Conservation (phyloP, 2,329 filamentous ascomycete species). For the Ascochyta pisi region DNA sequence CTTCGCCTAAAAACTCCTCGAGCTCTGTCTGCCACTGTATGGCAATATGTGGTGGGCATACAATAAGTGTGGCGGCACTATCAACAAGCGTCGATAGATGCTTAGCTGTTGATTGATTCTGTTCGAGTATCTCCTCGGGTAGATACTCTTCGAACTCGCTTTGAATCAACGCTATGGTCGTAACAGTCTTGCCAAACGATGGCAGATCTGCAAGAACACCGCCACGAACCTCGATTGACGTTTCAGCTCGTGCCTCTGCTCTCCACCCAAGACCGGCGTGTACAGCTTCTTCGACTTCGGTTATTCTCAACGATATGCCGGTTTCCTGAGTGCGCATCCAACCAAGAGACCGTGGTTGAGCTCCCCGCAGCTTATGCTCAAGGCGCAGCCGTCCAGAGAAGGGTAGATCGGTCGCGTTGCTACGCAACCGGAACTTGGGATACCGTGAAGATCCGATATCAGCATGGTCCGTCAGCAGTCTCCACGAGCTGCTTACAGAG, state of each 20-base stretch:
- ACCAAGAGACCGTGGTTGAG: constrained; percentile 62
- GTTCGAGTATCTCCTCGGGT: constrained; percentile 18
- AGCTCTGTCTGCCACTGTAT: constrained; percentile 67
- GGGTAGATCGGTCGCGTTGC: constrained; percentile 48
- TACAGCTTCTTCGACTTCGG: constrained; percentile 64
- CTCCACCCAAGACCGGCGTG: constrained; percentile 62
- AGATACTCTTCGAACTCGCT: constrained; percentile 45
- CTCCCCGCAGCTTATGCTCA: constrained; percentile 52
- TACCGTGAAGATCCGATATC: constrained; percentile 44
- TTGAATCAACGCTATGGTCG: constrained; percentile 64
- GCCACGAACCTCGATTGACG: constrained; percentile 56
- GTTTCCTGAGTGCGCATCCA: constrained; percentile 68
- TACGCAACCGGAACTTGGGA: constrained; percentile 51
- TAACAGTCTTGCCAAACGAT: constrained; percentile 72
- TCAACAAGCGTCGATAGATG: constrained; percentile 45
- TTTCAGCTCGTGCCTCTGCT: constrained; percentile 61
- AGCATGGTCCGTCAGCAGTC: constrained; percentile 56
- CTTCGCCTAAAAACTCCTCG: constrained; percentile 55
- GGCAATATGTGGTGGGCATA: constrained; percentile 63
- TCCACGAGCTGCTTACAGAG: constrained; percentile 50
- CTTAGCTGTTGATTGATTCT: constrained; percentile 13
- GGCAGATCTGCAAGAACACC: constrained; percentile 70
- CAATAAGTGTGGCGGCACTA: constrained; percentile 64
- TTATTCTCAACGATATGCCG: constrained; percentile 30
- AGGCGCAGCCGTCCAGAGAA: constrained; percentile 45